These are phyloP conservation scores for Rhizophlyctis rosea DNA, from an alignment of 192 early-diverging fungal genomes.

Conservation along the genomic window DNA sequence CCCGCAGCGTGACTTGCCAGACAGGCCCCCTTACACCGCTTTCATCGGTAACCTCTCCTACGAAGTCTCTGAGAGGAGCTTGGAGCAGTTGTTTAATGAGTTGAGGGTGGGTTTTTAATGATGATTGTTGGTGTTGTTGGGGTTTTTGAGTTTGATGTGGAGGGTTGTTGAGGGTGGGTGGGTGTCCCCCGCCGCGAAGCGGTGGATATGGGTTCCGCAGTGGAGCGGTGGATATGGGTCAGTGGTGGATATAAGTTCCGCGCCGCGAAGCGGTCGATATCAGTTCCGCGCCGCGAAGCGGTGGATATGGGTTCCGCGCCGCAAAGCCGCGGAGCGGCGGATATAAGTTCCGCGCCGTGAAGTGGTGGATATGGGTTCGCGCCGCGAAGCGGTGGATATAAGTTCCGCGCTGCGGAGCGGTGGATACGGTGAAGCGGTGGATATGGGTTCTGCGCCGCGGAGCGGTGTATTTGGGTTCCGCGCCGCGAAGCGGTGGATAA, in stretches of 20 bases:
- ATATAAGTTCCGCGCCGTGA: no score
- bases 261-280: not conserved
- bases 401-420: not conserved
- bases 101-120: constrained; percentile 51
- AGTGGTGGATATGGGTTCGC: no score
- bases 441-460: no score
- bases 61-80: constrained; percentile 71
- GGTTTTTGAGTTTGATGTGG: no score
- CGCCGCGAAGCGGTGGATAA: no score
- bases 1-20: constrained; percentile 57
- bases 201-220: not conserved
- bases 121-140: no score
- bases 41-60: constrained; percentile 90
- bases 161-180: not conserved
- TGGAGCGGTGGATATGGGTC: no score
- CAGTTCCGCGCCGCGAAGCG: no score
- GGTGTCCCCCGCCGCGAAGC: not conserved
- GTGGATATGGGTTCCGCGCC: not conserved
- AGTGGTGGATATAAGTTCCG: no score
- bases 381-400: no score
- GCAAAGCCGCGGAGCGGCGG: not conserved
- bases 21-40: constrained; percentile 82
- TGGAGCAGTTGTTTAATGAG: constrained; percentile 71
- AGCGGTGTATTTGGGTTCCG: no score
- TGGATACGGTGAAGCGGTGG: no score